A percentile compares a stretch with the other conserved stretches of the same genome.
These are phyloP conservation scores for Globisporangium barbulae DNA, from an alignment of 352 stramenopile genomes.

Conservation along the genomic window DNA sequence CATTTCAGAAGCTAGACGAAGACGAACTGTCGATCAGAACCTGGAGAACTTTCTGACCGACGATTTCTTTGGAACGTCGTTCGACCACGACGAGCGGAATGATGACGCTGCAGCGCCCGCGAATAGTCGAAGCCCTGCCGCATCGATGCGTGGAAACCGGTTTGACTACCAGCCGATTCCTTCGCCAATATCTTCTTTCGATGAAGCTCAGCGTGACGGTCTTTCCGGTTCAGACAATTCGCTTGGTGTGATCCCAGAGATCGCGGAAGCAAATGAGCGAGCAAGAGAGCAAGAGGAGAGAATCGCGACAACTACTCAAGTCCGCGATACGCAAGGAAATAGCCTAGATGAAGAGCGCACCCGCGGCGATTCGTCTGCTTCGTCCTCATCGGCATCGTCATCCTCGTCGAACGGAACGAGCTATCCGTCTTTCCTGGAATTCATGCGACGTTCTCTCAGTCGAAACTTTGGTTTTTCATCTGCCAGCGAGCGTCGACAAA, in stretches of 20 bases:
- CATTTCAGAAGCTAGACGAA: slow-evolving; percentile 19
- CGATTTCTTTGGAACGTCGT: slow-evolving; percentile 72
- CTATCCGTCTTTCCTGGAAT: slow-evolving; percentile 41
- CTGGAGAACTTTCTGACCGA: slow-evolving; percentile 51
- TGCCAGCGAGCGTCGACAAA: slow-evolving; percentile 3
- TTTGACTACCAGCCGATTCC: slow-evolving; percentile 20
- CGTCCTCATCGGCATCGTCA: slow-evolving; percentile 28
- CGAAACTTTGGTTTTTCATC: slow-evolving; percentile 27
- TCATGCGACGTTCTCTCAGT: slow-evolving; percentile 43
- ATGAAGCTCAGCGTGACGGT: slow-evolving; percentile 5
- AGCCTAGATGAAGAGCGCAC: neutral
- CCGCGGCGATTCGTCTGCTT: slow-evolving; percentile 24
- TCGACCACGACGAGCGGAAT: slow-evolving; percentile 24
- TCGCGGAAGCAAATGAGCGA: slow-evolving; percentile 52
- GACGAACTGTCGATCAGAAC: slow-evolving; percentile 30
- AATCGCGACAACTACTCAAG: neutral
- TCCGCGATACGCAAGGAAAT: neutral
- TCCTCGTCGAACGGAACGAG: slow-evolving; percentile 9
- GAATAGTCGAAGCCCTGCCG: slow-evolving; percentile 14
- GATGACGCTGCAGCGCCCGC: slow-evolving; percentile 16
- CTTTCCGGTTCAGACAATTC: slow-evolving; percentile 7
- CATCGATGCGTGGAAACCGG: neutral
- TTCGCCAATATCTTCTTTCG: slow-evolving; percentile 21
- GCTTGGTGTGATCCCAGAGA: slow-evolving; percentile 56
- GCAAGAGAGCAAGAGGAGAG: slow-evolving; percentile 17